Evolutionary conservation across 1,284 basidiomycete genomes (phyloP).

Genomic region (Apiotrichum veenhuisii): DNA sequence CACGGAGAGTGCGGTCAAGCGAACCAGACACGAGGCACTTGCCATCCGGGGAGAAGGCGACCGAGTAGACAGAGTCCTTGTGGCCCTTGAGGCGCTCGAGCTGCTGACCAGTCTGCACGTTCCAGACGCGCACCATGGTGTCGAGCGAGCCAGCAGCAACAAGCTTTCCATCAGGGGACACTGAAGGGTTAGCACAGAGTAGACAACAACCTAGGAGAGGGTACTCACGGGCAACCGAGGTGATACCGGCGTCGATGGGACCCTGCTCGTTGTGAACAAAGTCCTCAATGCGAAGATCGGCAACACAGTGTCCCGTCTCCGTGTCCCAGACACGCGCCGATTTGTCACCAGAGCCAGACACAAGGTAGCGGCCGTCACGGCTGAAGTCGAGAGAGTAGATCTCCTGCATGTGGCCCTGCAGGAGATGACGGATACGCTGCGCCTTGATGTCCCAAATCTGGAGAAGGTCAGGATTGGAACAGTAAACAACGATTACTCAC

Average conservation of each 20-base stretch:
- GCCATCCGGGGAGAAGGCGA: slow-evolving; percentile 83
- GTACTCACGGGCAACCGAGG: slow-evolving; percentile 50
- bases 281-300: slow-evolving; percentile 53
- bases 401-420: slow-evolving; percentile 82
- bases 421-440: slow-evolving; percentile 65
- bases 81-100: slow-evolving; percentile 75
- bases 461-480: slow-evolving; percentile 10
- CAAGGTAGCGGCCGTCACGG: slow-evolving; percentile 71
- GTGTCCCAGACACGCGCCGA: slow-evolving; percentile 88
- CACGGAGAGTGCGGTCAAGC: slow-evolving; percentile 80
- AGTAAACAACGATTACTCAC: slow-evolving; percentile 50
- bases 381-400: slow-evolving; percentile 89
- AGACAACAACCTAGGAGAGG: not conserved
- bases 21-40: slow-evolving; percentile 70
- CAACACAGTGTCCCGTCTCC: slow-evolving; percentile 57
- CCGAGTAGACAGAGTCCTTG: slow-evolving; percentile 75
- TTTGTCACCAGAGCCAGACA: slow-evolving; percentile 85
- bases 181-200: slow-evolving; percentile 48
- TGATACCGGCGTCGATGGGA: slow-evolving; percentile 70
- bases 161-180: slow-evolving; percentile 73
- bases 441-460: slow-evolving; percentile 83
- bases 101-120: slow-evolving; percentile 65
- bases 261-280: slow-evolving; percentile 53
- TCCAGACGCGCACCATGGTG: slow-evolving; percentile 82
- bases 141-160: slow-evolving; percentile 82